Evolutionary conservation across 176 grass and related monocot species (phyloP).

Genomic region (Oropetium thomaeum): DNA sequence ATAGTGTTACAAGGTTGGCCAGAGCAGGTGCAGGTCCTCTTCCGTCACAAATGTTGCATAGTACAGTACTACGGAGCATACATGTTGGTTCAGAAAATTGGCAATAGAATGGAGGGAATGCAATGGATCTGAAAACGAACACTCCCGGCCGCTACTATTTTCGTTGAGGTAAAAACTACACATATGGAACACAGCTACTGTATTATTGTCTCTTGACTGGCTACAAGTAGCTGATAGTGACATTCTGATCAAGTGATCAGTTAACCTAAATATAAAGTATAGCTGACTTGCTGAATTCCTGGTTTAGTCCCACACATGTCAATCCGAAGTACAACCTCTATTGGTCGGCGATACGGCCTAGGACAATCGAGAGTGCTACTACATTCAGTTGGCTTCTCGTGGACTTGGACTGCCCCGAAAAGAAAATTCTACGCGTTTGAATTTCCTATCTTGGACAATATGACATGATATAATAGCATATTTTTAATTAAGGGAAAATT

Average conservation of each 20-base stretch:
- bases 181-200: not conserved
- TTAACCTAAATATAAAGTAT: not conserved
- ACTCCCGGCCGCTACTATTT: not conserved
- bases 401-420: not conserved
- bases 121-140: not conserved
- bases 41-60: not conserved
- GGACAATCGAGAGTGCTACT: not conserved
- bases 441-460: not conserved
- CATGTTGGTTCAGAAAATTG: not conserved
- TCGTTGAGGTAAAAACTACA: not conserved
- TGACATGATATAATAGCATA: no score
- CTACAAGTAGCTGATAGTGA: not conserved
- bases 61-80: no score
- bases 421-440: not conserved
- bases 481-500: no score
- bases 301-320: not conserved
- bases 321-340: not conserved
- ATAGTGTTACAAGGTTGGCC: not conserved
- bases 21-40: not conserved
- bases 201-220: not conserved
- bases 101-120: not conserved
- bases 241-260: no score
- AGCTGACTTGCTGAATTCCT: not conserved
- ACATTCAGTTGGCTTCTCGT: not conserved
- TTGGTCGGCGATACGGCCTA: not conserved